phyloP scores from a whole-genome alignment of 192 early-diverging fungal genomes.

The Mortierella alpina region DNA sequence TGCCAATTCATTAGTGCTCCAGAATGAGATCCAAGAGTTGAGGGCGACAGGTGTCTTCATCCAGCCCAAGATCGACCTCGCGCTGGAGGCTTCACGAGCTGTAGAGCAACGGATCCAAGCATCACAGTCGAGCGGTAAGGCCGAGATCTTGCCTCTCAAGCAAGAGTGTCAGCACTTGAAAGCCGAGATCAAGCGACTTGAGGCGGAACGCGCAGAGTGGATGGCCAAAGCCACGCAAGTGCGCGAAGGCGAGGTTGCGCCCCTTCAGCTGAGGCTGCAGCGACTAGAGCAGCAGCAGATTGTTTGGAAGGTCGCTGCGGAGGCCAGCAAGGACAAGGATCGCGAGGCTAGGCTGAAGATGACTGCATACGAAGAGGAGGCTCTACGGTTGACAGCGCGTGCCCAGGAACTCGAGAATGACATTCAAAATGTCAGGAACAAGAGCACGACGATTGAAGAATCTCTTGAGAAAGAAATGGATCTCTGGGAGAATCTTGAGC shows the following conservation, averaged over 20 bases:
- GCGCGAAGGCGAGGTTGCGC: conserved; percentile 38
- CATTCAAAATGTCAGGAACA: conserved; percentile 15
- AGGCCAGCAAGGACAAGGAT: conserved; percentile 45
- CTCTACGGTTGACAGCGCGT: conserved; percentile 8
- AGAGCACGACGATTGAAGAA: conserved; percentile 12
- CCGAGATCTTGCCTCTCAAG: conserved; percentile 29
- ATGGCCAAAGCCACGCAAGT: conserved; percentile 6
- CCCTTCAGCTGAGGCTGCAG: conserved; percentile 42
- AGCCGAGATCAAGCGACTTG: conserved; percentile 29
- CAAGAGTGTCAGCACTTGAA: conserved; percentile 26
- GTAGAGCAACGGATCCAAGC: conserved; percentile 23
- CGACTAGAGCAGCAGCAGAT: conserved; percentile 47
- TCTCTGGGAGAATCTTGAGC: conserved; percentile 41
- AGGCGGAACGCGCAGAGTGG: conserved; percentile 26
- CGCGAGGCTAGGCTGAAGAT: conserved; percentile 22
- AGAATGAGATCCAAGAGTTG: conserved; percentile 21
- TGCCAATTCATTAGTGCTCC: conserved; percentile 6
- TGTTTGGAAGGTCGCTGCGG: conserved; percentile 47
- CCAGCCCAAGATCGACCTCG: conserved; percentile 8
- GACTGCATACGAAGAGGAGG: conserved; percentile 28
- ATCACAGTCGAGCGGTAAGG: conserved; percentile 1
- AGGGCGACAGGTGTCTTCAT: not conserved
- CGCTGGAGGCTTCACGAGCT: not conserved
- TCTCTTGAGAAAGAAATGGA: conserved; percentile 39
- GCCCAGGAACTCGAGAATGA: conserved; percentile 10